Evolutionary conservation across 257 asterid genomes (phyloP).

Genomic region (Penstemon eatonii): DNA sequence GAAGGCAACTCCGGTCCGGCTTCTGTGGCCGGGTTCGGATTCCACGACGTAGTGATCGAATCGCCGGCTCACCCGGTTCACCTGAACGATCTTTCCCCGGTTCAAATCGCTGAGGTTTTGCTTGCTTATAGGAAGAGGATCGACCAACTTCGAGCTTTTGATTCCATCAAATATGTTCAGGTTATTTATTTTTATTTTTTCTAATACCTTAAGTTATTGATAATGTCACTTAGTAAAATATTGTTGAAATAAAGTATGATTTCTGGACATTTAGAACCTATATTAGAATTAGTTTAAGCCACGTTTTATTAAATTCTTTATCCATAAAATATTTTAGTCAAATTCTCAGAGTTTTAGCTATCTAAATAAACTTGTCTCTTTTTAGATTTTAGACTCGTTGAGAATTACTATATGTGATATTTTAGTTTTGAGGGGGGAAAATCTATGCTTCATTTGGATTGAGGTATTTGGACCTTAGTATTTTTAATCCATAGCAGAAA

Average conservation of each 20-base stretch:
- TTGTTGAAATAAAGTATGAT: too few relatives aligned
- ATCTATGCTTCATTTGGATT: too few relatives aligned
- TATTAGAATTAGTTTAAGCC: neutral
- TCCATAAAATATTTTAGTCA: too few relatives aligned
- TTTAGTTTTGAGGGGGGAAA: too few relatives aligned
- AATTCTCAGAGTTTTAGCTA: too few relatives aligned
- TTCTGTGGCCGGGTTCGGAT: conserved; percentile 68
- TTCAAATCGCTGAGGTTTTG: conserved; percentile 60
- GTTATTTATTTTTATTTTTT: conserved; percentile 32
- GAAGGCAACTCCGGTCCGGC: conserved; percentile 36
- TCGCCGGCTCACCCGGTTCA: conserved; percentile 76
- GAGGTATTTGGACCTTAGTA: too few relatives aligned
- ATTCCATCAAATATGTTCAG: conserved; percentile 75
- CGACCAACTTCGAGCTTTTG: conserved; percentile 49
- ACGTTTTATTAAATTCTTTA: too few relatives aligned
- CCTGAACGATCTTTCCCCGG: conserved; percentile 59
- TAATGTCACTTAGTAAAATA: neutral
- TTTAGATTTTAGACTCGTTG: too few relatives aligned
- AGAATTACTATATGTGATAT: too few relatives aligned
- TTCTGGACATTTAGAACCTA: neutral
- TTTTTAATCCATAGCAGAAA: too few relatives aligned
- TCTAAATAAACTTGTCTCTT: too few relatives aligned
- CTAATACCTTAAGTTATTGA: neutral
- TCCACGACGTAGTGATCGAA: conserved; percentile 95
- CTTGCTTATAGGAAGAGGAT: conserved; percentile 76